Percentiles rank a stretch among this genome's conserved stretches.
These are phyloP conservation scores for Fusarium scirpi DNA, from an alignment of 2,329 filamentous ascomycete genomes.

Conservation along the genomic window DNA sequence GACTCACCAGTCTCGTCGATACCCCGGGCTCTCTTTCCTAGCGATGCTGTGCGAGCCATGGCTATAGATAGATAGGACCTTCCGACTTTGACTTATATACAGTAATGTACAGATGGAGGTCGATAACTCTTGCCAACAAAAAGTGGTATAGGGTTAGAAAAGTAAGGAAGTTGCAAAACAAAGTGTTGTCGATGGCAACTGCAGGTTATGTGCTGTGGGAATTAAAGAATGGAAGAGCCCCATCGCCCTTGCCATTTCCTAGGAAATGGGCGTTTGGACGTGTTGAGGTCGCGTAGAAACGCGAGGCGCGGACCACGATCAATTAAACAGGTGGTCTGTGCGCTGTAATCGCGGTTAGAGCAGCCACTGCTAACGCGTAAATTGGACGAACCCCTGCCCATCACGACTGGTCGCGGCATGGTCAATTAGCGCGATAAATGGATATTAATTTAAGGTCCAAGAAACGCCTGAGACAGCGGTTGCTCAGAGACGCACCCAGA, in stretches of 20 bases:
- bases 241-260: slow-evolving; percentile 36
- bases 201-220: slow-evolving; percentile 36
- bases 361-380: slow-evolving; percentile 29
- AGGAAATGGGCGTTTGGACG: slow-evolving; percentile 31
- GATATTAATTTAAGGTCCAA: slow-evolving; percentile 10
- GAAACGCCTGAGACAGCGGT: slow-evolving; percentile 1
- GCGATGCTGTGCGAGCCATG: slow-evolving; percentile 48
- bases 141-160: slow-evolving; percentile 27
- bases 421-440: slow-evolving; percentile 30
- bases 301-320: slow-evolving; percentile 47
- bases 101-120: slow-evolving; percentile 25
- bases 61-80: slow-evolving; percentile 21
- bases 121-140: slow-evolving; percentile 41
- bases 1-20: slow-evolving; percentile 50
- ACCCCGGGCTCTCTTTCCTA: slow-evolving; percentile 54
- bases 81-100: slow-evolving; percentile 23
- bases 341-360: slow-evolving; percentile 22
- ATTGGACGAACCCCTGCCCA: background rate
- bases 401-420: slow-evolving; percentile 5
- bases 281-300: slow-evolving; percentile 49
- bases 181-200: slow-evolving; percentile 29
- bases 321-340: slow-evolving; percentile 50
- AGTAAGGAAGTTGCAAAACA: slow-evolving; percentile 34
- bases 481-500: slow-evolving; percentile 20
- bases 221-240: slow-evolving; percentile 37